Evolutionary conservation across 2,329 filamentous ascomycete genomes (phyloP).

Genomic region (Claviceps quebecensis): DNA sequence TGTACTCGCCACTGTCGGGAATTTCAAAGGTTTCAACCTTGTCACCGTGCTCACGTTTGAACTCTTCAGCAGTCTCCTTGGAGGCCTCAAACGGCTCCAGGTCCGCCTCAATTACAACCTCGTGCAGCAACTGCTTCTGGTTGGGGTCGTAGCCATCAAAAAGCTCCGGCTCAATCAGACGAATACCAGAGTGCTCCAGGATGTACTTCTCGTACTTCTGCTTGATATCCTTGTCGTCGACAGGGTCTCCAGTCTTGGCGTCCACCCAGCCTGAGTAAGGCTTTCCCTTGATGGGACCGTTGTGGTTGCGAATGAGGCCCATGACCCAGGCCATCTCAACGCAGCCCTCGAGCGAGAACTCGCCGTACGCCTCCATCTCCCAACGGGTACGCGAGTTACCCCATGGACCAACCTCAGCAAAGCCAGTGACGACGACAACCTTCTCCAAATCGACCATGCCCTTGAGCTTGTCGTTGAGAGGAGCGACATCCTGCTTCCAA

Average conservation of each 20-base stretch:
- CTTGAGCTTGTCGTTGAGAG: constrained; percentile 76
- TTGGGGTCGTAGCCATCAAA: constrained; percentile 96
- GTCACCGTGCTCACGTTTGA: constrained; percentile 91
- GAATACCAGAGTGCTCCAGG: constrained; percentile 91
- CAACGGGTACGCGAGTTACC: constrained; percentile 95
- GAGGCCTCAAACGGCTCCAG: constrained; percentile 94
- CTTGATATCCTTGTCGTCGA: constrained; percentile 98
- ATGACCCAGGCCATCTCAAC: constrained; percentile 99
- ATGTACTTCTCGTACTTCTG: constrained; percentile 94
- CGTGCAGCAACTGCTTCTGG: constrained; percentile 95
- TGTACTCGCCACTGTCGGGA: constrained; percentile 83
- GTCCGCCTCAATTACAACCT: constrained; percentile 94
- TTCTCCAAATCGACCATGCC: constrained; percentile 98
- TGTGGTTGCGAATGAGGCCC: constrained; percentile 98
- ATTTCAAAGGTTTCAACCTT: constrained; percentile 98
- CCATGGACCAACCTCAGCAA: constrained; percentile 93
- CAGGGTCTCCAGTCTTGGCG: constrained; percentile 81
- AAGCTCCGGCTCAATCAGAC: constrained; percentile 91
- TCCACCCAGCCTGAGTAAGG: constrained; percentile 97
- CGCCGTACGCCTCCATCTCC: constrained; percentile 97
- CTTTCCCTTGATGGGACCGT: constrained; percentile 88
- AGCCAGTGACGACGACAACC: constrained; percentile 94
- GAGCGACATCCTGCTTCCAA: constrained; percentile 82
- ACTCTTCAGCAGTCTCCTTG: constrained; percentile 94
- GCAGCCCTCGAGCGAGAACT: constrained; percentile 95